Base-by-base conservation (phyloP, 768 basidiomycete genomes). In the Boletus sp. region DNA sequence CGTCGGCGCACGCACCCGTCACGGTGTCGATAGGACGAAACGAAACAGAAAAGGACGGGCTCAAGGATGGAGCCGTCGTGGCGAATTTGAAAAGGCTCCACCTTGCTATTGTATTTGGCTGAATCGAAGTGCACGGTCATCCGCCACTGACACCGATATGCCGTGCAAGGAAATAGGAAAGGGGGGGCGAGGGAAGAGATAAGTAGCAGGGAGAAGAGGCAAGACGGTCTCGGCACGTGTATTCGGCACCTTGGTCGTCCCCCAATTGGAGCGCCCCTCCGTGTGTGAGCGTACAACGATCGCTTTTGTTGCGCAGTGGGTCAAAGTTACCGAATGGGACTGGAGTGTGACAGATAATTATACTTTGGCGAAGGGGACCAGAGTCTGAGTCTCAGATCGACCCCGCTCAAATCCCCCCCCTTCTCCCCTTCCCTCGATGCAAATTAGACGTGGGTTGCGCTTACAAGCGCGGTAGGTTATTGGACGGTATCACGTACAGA, bases 301-400 rank as follows among this genome's bases (percentile, higher is more conserved):
- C 7, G 9, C 3, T 10, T 39, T 23, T 15, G 23, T 10, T 30
- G 21, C 17, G 38, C 37, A 21, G 34, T 33, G 61, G 64, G 38
- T 21, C 51, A n/a, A n/a, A 50, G 27, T 54, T 67, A 10, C 62
- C 65, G 62, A 64, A 67, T 58, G 58, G 54, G 64, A 41, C 11
- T 51, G 46, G 11, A 42, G 33, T 19, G n/a, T 37, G 47, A 57
- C 59, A 46, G 50, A 54, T 30, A 8, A 38, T 17, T 45, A 50
- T 53, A 50, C 32, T 35, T 38, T 25, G 47, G 58, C 64, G 47
- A 54, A 46, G 14, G 5, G 30, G 45, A 32, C 19, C 5, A 25
- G 14, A 7, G 48, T 3, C 10, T 32, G 49, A 58, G 38, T 42
- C 30, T 54, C 50, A 35, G 54, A 56, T 59, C 50, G 54, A 51